These are phyloP conservation scores for Evernia prunastri DNA, from an alignment of 495 filamentous ascomycete species.

Conservation along the genomic window DNA sequence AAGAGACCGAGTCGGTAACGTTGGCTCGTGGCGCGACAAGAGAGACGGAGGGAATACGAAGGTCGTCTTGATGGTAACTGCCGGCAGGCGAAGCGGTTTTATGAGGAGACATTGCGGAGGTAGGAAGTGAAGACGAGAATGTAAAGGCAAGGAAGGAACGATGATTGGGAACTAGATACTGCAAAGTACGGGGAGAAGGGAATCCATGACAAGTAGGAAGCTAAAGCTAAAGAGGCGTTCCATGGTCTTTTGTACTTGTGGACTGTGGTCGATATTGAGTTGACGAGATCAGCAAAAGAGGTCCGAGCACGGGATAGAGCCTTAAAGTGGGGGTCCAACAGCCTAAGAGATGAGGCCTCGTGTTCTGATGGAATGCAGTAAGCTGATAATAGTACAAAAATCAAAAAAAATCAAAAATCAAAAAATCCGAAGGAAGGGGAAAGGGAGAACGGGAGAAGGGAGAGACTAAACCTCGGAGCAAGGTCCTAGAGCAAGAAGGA, in stretches of 20 bases:
- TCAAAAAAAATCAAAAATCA: not conserved
- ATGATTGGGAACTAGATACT: constrained; percentile 10
- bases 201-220: constrained; percentile 1
- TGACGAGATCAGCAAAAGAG: constrained; percentile 11
- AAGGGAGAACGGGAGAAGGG: not conserved
- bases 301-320: constrained; percentile 9
- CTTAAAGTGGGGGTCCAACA: constrained; percentile 11
- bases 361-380: constrained; percentile 8
- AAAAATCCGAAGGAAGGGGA: not conserved
- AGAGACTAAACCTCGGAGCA: constrained; percentile 12
- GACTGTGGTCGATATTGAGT: constrained; percentile 2
- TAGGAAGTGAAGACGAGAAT: not conserved
- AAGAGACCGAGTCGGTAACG: constrained; percentile 22
- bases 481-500: not conserved
- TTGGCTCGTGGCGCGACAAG: constrained; percentile 12
- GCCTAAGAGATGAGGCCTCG: not conserved
- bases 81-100: constrained; percentile 18
- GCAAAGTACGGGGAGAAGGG: constrained; percentile 2
- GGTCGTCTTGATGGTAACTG: constrained; percentile 19
- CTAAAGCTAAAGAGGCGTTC: constrained; percentile 10
- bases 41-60: constrained; percentile 2
- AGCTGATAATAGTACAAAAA: too few relatives aligned
- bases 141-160: constrained; percentile 1
- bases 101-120: constrained; percentile 18
- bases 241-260: constrained; percentile 1